These are phyloP conservation scores for Zygosaccharomyces rouxii DNA, from an alignment of 805 yeast species.

Conservation along the genomic window DNA sequence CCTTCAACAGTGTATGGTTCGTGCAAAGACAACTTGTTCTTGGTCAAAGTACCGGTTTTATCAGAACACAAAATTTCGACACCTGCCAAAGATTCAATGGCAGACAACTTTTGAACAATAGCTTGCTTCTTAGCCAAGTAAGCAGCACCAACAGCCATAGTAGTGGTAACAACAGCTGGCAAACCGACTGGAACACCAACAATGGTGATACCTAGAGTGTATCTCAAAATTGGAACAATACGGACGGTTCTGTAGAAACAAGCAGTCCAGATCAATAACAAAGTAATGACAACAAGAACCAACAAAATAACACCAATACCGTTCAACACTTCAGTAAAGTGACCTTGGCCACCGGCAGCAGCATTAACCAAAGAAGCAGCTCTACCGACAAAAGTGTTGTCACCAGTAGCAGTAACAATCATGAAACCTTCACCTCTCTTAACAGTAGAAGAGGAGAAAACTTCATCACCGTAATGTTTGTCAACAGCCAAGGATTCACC, in stretches of 20 bases:
- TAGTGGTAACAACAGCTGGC: conserved; percentile 97
- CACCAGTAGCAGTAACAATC: conserved; percentile 95
- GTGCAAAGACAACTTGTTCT: conserved; percentile 91
- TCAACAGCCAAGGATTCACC: conserved; percentile 97
- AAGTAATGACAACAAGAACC: conserved; percentile 82
- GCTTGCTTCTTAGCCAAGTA: conserved; percentile 96
- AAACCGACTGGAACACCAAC: conserved; percentile 98
- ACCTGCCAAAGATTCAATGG: conserved; percentile 96
- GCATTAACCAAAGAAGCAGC: conserved; percentile 95
- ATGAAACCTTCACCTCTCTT: conserved; percentile 94
- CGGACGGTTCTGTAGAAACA: conserved; percentile 88
- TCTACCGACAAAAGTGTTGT: conserved; percentile 92
- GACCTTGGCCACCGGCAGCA: conserved; percentile 91
- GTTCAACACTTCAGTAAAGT: conserved; percentile 94
- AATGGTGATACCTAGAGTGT: conserved; percentile 92
- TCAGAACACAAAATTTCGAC: conserved; percentile 97
- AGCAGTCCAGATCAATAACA: conserved; percentile 87
- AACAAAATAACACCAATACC: conserved; percentile 93
- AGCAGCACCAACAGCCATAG: conserved; percentile 99
- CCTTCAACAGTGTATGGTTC: conserved; percentile 98
- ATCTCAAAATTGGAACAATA: conserved; percentile 84
- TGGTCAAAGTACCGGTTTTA: conserved; percentile 96
- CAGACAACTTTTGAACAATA: conserved; percentile 93
- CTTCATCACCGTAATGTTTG: conserved; percentile 80
- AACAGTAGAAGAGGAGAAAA: conserved; percentile 90